Percentiles rank a stretch among this genome's conserved stretches.
These are phyloP conservation scores for Mycena venus DNA, from an alignment of 768 basidiomycete species.

Conservation along the genomic window DNA sequence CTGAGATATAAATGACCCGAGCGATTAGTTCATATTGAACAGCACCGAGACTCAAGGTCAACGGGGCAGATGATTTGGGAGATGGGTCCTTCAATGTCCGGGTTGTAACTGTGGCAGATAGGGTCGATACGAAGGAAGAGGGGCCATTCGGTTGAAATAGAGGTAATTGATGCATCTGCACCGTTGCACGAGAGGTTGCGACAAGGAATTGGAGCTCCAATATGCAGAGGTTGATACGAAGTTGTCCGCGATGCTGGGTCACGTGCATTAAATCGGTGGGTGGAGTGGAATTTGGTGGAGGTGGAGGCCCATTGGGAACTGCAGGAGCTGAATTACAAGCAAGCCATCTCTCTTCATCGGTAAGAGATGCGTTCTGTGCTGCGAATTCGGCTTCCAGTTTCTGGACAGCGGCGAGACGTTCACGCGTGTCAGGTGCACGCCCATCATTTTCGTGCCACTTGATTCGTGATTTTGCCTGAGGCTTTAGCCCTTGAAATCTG, in stretches of 20 bases:
- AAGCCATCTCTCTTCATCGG: not conserved
- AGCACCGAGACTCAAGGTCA: not conserved
- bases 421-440: constrained; percentile 5
- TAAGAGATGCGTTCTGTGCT: not conserved
- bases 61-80: not conserved
- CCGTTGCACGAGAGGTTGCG: not conserved
- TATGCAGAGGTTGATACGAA: not conserved
- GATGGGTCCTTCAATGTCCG: not conserved
- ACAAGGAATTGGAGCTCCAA: not conserved
- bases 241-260: not conserved
- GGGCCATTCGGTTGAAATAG: constrained; percentile 10
- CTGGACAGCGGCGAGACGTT: not conserved
- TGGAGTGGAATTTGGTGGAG: not conserved
- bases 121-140: not conserved
- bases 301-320: not conserved
- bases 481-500: constrained; percentile 2
- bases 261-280: not conserved
- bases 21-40: constrained; percentile 10
- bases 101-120: not conserved
- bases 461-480: not conserved
- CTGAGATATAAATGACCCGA: not conserved
- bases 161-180: not conserved
- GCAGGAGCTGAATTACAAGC: not conserved
- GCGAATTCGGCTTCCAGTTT: not conserved
- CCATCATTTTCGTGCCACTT: constrained; percentile 7